Evolutionary conservation across 352 stramenopile genomes (phyloP), one percentile per base, ranked within the genome.

Genomic region (Pseudoperonospora humuli): DNA sequence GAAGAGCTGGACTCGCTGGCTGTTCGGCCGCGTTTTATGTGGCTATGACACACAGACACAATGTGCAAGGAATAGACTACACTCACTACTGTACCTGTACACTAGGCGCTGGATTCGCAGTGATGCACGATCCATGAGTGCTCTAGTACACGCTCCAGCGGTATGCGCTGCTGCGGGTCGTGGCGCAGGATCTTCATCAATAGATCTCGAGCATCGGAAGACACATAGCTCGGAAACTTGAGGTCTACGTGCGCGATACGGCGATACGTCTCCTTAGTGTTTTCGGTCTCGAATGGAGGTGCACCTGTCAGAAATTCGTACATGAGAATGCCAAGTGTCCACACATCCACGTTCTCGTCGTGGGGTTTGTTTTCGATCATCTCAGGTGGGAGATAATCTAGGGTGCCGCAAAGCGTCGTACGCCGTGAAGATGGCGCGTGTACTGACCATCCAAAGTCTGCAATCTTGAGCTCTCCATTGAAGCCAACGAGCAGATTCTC

Each of bases 381-480:
- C 70, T 99, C 96, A 26, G 97, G 97, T 28, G 96, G 92, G 11
- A 99, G 67, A 64, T 99, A 99, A 64, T 99, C 96, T 1, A 99
- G 67, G 5, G 96, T 99, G 6, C 96, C 96, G 65, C 97, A 99
- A 11, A 99, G 70, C n/a, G 96, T 99, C 31, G 91, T 98, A 14
- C 97, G 75, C 33, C 96, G 64, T 8, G 84, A 96, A 4, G 91
- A 97, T 32, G 95, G 96, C n/a, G 96, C 93, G 64, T 99, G 97
- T 33, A 99, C 96, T 0, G 93, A 98, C 96, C 96, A 99, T 15
- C 97, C 96, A 70, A 99, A 99, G 59, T 99, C 97, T 15, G 96
- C 96, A 56, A 99, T 97, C 76, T 99, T 99, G 47, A 99, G 90
- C 54, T 99, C 91, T 13, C 90, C 85, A 19, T 64, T 61, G 31